phyloP scores from a whole-genome alignment of 371 early-diverging fungal species.

The Mortierella sp. region DNA sequence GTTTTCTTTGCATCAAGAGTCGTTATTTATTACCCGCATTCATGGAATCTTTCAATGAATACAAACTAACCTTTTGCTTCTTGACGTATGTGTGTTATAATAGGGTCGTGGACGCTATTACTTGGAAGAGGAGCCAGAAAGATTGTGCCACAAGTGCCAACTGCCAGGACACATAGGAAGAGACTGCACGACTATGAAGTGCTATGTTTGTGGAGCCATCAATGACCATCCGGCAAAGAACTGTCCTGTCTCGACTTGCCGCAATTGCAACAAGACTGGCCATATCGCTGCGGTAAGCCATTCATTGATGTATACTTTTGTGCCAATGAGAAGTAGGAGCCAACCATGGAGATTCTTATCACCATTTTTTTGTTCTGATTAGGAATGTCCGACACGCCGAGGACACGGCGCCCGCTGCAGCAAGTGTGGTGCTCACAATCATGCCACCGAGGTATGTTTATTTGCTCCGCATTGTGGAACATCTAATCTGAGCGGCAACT shows the following conservation, averaged over 20 bases:
- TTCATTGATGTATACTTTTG: neutral
- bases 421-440: constrained; percentile 20
- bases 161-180: neutral
- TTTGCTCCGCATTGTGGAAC: neutral
- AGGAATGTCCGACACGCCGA: constrained; percentile 33
- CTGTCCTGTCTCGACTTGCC: constrained; percentile 32
- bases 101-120: constrained; percentile 1
- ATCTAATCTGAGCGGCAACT: neutral
- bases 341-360: too few relatives aligned
- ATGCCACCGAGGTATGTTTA: constrained; percentile 32
- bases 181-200: neutral
- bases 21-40: neutral
- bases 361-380: neutral
- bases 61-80: neutral
- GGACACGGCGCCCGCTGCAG: constrained; percentile 22
- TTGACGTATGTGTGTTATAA: neutral
- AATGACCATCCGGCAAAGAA: constrained; percentile 13
- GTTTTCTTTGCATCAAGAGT: neutral
- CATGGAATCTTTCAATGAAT: neutral
- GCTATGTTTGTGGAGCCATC: constrained; percentile 38
- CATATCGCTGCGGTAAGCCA: constrained; percentile 31
- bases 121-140: neutral
- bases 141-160: constrained; percentile 2
- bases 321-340: too few relatives aligned
- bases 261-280: constrained; percentile 39